Evolutionary conservation across 202 grass and related monocot species (phyloP), one percentile per base, ranked within the genome.

Genomic region (Zizania palustris): DNA sequence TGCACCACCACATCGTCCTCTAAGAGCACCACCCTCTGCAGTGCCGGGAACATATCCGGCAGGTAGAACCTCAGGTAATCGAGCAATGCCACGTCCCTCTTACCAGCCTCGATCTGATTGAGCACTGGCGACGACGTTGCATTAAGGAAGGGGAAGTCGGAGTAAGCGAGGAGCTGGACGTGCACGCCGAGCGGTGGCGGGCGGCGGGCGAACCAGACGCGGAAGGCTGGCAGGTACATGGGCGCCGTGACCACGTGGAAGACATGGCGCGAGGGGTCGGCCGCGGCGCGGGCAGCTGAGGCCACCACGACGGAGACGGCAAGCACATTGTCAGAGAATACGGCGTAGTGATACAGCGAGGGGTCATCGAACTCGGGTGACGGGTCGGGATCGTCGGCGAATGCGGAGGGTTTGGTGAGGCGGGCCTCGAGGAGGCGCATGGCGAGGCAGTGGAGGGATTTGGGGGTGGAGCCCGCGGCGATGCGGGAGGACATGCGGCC

Each of bases 1-100:
- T 98, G 96, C 20, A 92, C 96, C 12, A 98, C 96, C 71, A 95
- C 89, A 62, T 98, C 96, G 38, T 98, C 96, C 77, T 98, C 96
- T 67, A 98, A 74, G 50, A 95, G 85, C 63, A 98, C 85, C 11
- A 98, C 71, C 68, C 80, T 80, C 58, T 64, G 78, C 73, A 98
- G 83, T 40, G 75, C 55, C 13, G 91, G 91, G 71, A 90, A 98
- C 74, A 98, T 92, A 57, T 98, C 85, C 20, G 91, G 91, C 67
- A 98, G 81, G 83, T 98, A 98, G 78, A 98, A 98, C 77, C 96
- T 90, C 38, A 98, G 83, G 85, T 95, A 76, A 61, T 92, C 87
- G n/a, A 98, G 75, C 78, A 95, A 41, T 6, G 78, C 79, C 40
- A 95, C 82, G 46, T 98, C 96, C 70, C 78, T 42, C 83, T 85